Base-by-base conservation (phyloP, 768 basidiomycete species). In the Pholiota microspora region DNA sequence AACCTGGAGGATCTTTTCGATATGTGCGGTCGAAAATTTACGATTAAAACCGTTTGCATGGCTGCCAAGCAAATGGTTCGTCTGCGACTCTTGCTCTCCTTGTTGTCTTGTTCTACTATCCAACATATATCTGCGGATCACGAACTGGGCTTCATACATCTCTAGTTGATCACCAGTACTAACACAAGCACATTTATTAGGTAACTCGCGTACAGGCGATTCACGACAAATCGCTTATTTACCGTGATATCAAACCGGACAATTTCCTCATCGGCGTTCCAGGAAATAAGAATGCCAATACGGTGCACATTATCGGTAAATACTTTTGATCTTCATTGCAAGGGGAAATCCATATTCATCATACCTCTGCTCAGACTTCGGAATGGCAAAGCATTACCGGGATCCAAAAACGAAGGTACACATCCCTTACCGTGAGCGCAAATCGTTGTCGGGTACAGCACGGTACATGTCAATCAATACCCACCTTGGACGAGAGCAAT, bases 381-480 rank as follows among this genome's bases (percentile, higher is more conserved):
- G 96, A 57, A 98, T 98, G 97, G 96, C 96, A 48, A 99, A 99
- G 73, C 94, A 98, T 72, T 98, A 98, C 70, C 86, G 97, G 53
- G 97, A 99, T 71, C 96, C 96, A 0, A 98, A 96, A 75, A 94
- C 93, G 15, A 97, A 94, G 69, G 84, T 91, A 54, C 96, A 99
- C 72, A 99, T 99, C 57, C 96, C 97, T n/a, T 99, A 99, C 73
- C 86, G 97, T 62, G 96, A 99, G 70, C 86, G 97, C 64, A 99
- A 98, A 78, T 94, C 91, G 51, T 75, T 98, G 45, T 94, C 92
- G 13, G 96, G 96, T 12, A 98, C 96, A 29, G 96, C 97, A 48
- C 86, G 96, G 38, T 99, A 99, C 77, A 99, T 99, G 96, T 93
- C 90, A 45, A 99, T 98, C 80, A 99, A 99, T 69, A 99, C 96